phyloP scores from a whole-genome alignment of 2,329 filamentous ascomycete genomes.

The Dichotomopilus funicola region DNA sequence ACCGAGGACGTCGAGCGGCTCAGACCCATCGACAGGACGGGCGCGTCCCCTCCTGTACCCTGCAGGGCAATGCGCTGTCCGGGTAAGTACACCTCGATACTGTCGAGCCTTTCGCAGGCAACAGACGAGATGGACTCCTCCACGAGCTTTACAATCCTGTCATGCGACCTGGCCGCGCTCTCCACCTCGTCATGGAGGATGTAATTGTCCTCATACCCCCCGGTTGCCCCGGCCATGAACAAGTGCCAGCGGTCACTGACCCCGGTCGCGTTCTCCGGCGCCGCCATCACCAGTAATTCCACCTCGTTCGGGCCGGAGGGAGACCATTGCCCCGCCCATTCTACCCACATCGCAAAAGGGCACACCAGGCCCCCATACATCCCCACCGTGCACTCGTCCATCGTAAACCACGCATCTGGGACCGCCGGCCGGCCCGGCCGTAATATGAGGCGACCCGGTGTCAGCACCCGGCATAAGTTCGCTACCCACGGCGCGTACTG shows the following conservation, averaged over 20 bases:
- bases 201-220: conserved; percentile 3
- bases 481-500: conserved; percentile 14
- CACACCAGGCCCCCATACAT: conserved; percentile 21
- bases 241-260: conserved; percentile 16
- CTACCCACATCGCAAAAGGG: conserved; percentile 8
- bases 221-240: conserved; percentile 11
- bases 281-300: conserved; percentile 2
- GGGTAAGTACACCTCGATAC: conserved; percentile 16
- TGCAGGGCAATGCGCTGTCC: conserved; percentile 4
- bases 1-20: not conserved
- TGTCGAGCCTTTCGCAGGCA: not conserved
- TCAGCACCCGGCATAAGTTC: conserved; percentile 16
- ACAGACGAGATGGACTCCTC: not conserved
- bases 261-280: not conserved
- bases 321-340: conserved; percentile 2
- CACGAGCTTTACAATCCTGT: conserved; percentile 8
- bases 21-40: not conserved
- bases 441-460: conserved; percentile 11
- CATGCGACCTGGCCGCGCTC: not conserved
- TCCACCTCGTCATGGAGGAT: conserved; percentile 6
- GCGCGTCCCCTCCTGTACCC: not conserved
- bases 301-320: not conserved
- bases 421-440: conserved; percentile 18
- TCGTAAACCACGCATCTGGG: conserved; percentile 18
- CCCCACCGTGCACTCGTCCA: not conserved